Conservation (phyloP, 2,329 filamentous ascomycete species). For the Akanthomyces lecanii region DNA sequence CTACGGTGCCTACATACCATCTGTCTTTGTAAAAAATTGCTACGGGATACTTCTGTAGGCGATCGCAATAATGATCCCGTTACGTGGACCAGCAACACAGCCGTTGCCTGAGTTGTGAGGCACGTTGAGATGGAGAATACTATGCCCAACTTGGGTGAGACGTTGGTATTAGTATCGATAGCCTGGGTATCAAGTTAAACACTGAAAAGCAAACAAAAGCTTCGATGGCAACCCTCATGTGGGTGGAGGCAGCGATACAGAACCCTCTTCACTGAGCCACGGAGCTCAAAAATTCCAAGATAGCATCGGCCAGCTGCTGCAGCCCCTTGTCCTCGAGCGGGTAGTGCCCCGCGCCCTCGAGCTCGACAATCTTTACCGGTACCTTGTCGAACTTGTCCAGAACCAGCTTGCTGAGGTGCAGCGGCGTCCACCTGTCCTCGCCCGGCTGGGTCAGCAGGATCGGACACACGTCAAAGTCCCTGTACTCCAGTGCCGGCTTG, state of each 20-base stretch:
- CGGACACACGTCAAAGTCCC: slow-evolving; percentile 4
- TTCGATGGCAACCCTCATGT: background rate
- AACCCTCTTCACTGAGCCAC: background rate
- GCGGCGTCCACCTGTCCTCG: slow-evolving; percentile 3
- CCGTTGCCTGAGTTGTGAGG: too few relatives aligned
- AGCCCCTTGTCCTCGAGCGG: slow-evolving; percentile 3
- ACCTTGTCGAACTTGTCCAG: background rate
- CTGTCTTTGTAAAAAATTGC: too few relatives aligned
- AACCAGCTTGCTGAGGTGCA: slow-evolving; percentile 2
- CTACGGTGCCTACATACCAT: too few relatives aligned
- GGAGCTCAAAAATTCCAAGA: background rate
- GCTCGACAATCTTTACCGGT: background rate
- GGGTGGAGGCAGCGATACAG: background rate
- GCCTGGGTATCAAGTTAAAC: too few relatives aligned
- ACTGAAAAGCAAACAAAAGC: background rate
- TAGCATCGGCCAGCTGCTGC: slow-evolving; percentile 2
- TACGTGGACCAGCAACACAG: too few relatives aligned
- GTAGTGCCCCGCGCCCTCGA: slow-evolving; percentile 5
- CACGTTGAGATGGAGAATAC: too few relatives aligned
- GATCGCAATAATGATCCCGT: too few relatives aligned
- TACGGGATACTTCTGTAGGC: too few relatives aligned
- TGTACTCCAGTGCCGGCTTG: background rate
- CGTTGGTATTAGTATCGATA: too few relatives aligned
- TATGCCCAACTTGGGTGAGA: too few relatives aligned
- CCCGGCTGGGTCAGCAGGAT: slow-evolving; percentile 4